These are phyloP conservation scores for Trichoderma asperellum DNA, from an alignment of 2,329 filamentous ascomycete species.

Conservation along the genomic window DNA sequence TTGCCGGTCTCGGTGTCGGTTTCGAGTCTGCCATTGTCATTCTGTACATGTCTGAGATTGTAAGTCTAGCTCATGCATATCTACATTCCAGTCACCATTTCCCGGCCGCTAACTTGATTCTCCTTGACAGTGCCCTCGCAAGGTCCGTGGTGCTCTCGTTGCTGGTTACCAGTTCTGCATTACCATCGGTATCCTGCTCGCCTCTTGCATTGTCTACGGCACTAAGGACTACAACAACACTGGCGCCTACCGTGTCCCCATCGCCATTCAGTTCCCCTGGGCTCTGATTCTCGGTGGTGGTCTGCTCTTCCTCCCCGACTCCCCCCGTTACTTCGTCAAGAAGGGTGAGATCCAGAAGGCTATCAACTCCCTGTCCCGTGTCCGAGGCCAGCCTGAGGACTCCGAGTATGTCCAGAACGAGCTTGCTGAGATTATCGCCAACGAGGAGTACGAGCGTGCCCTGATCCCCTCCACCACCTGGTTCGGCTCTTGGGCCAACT, in stretches of 20 bases:
- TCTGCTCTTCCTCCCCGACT: slow-evolving; percentile 79
- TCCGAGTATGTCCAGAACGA: slow-evolving; percentile 79
- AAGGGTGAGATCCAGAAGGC: slow-evolving; percentile 70
- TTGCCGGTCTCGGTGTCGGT: slow-evolving; percentile 78
- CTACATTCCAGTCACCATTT: background rate
- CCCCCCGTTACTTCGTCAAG: slow-evolving; percentile 84
- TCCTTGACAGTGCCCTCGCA: slow-evolving; percentile 56
- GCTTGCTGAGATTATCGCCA: slow-evolving; percentile 84
- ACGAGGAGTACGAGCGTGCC: slow-evolving; percentile 81
- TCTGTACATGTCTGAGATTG: slow-evolving; percentile 85
- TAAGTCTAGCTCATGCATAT: slow-evolving; percentile 40
- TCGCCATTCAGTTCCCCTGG: slow-evolving; percentile 80
- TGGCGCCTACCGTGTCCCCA: slow-evolving; percentile 78
- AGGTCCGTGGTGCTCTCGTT: slow-evolving; percentile 78
- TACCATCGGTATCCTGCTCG: slow-evolving; percentile 76
- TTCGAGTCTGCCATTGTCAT: slow-evolving; percentile 81
- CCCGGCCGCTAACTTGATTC: background rate
- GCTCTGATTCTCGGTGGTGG: slow-evolving; percentile 74
- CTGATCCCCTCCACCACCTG: slow-evolving; percentile 68
- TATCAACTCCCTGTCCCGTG: slow-evolving; percentile 61
- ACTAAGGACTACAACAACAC: slow-evolving; percentile 65
- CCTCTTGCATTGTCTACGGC: slow-evolving; percentile 73
- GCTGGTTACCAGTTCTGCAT: slow-evolving; percentile 83
- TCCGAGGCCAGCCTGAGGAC: slow-evolving; percentile 74
- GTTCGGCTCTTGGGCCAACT: slow-evolving; percentile 69